Evolutionary conservation across 2,329 filamentous ascomycete genomes (phyloP), one percentile per base, ranked within the genome.

Genomic region (Cladosporium sp.): DNA sequence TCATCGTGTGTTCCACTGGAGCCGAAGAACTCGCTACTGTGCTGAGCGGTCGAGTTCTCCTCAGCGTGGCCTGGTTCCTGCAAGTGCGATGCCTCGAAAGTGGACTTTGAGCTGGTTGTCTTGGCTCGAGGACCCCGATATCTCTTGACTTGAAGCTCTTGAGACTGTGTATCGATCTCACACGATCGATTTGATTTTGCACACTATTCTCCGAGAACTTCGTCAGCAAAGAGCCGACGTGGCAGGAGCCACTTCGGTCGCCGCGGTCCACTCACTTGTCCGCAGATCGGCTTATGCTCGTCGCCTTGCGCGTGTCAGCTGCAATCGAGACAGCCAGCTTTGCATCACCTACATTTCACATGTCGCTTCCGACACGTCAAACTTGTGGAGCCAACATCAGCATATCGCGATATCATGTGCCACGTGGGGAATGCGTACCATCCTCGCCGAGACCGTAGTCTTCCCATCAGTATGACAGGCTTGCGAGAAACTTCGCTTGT

Each of bases 331-430:
- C 28, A 37, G 47, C 47, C 47, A 37, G 47, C 47, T 51, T 51
- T 28, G 47, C 28, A 51, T 51, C 47, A 37, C 30, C 19, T 51
- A 37, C 47, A 51, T 28, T 51, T 51, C 47, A 51, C 47, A 28
- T 51, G 47, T 51, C 47, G 47, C 28, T 28, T 51, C 25, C 47
- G 47, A 51, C 47, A 51, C 17, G 47, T 51, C 47, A 51, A 51
- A 28, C 47, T 51, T 51, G 47, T 28, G 30, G 47, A 28, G 14
- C 22, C 28, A 37, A 51, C 28, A 43, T 51, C 30, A 51, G 47
- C 47, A 51, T n/a, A 51, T 7, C 30, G 22, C 30, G 30, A 20
- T n/a, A 34, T 19, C 30, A 22, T 28, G 47, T 51, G 47, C 28
- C 47, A 37, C 28, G 5, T 51, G 20, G 47, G 30, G 28, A 37